Evolutionary conservation across 2,329 filamentous ascomycete species (phyloP).

Genomic region (Phaeosphaeria sp.): DNA sequence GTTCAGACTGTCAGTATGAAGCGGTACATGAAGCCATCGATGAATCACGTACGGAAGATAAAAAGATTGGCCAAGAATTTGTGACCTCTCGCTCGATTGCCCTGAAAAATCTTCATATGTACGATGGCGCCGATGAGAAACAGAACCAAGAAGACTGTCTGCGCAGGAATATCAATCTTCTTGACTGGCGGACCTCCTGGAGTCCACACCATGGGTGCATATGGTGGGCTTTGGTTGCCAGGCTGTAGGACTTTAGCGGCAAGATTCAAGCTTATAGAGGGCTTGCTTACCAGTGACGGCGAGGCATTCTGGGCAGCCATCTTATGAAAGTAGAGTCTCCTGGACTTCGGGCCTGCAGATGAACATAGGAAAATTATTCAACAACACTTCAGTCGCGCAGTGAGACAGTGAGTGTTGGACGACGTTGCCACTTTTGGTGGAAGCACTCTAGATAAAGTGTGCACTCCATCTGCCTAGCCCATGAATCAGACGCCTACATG

Average conservation of each 20-base stretch:
- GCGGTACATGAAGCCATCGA: neutral
- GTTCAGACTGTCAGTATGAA: neutral
- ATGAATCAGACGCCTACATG: neutral
- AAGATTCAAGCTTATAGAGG: neutral
- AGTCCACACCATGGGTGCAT: constrained; percentile 36
- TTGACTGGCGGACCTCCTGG: constrained; percentile 49
- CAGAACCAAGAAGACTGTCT: constrained; percentile 51
- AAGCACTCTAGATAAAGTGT: neutral
- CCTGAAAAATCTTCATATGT: constrained; percentile 52
- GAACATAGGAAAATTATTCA: neutral
- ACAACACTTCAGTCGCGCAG: neutral
- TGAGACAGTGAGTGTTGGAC: neutral
- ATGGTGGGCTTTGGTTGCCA: constrained; percentile 33
- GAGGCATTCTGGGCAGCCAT: constrained; percentile 21
- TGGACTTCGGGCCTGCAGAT: constrained; percentile 3
- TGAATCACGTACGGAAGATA: constrained; percentile 44
- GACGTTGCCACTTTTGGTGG: neutral
- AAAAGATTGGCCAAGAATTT: constrained; percentile 51
- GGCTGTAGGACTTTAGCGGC: constrained; percentile 21
- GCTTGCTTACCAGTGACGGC: constrained; percentile 19
- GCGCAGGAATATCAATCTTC: constrained; percentile 50
- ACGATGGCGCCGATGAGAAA: constrained; percentile 48
- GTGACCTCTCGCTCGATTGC: constrained; percentile 47
- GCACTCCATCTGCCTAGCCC: neutral
- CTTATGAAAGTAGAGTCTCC: constrained; percentile 5